Base-by-base conservation (phyloP, 2,329 filamentous ascomycete genomes). In the Lithohypha guttulata region DNA sequence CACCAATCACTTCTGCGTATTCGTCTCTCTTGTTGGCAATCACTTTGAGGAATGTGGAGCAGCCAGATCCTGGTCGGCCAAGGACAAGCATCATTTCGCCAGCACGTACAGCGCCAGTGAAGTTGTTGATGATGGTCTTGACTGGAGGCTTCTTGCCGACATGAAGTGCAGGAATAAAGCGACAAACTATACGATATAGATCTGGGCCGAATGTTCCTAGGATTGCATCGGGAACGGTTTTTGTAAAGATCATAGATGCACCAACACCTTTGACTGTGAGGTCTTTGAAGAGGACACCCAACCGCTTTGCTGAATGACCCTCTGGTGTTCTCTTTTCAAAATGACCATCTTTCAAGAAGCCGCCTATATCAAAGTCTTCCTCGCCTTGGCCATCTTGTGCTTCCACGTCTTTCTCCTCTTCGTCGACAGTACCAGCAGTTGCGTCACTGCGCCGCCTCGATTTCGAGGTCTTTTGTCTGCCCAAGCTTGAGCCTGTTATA, bases 181-280 rank as follows among this genome's bases (percentile, higher is more conserved):
- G 54, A 21, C 64, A 65, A 10, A 86, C 50, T 5, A 84, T 61
- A 15, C 65, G 70, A 56, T 84, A 89, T 1, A 89, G 62, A 57
- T 89, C 84, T 0, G 83, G 83, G 0, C 84, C 84, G 55, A 91
- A 89, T 0, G 82, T 86, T 15, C 81, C 81, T 3, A 85, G 46
- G 25, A 89, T 68, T 2, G 83, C 83, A 47, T 83, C 72, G 0
- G 83, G 82, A 0, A 89, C 61, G 0, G 81, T 85, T 44, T 75
- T 75, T 18, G 82, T 81, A 47, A 82, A 81, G 0, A 74, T 74
- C 0, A 79, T 68, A 1, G 75, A 77, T 9, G 73, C 75, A 28
- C 77, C 76, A 6, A 78, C 63, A 13, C 83, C 83, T 56, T 81
- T 78, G 19, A 89, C 83, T 0, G 76, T 84, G 34, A 89, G 65